A percentile compares a stretch with the other conserved stretches of the same genome.
phyloP scores from a whole-genome alignment of 2,329 filamentous ascomycete species.

The Saccharata proteae region DNA sequence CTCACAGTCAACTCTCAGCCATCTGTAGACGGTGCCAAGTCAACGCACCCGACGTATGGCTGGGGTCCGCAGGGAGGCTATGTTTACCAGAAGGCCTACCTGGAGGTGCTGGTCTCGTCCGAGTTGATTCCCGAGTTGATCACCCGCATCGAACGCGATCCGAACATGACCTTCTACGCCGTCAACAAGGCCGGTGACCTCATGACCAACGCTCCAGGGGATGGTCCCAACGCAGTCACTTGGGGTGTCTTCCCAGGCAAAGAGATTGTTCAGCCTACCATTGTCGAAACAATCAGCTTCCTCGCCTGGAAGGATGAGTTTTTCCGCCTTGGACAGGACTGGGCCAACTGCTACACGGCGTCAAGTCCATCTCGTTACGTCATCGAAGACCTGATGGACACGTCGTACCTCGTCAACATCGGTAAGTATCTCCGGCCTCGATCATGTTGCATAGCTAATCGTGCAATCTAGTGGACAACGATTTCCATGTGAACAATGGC shows the following conservation, averaged over 20 bases:
- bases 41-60: slow-evolving; percentile 72
- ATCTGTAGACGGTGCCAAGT: slow-evolving; percentile 82
- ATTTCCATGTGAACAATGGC: slow-evolving; percentile 74
- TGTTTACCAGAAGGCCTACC: slow-evolving; percentile 96
- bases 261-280: slow-evolving; percentile 99
- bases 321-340: slow-evolving; percentile 81
- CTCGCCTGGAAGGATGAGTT: slow-evolving; percentile 98
- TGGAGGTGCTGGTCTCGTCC: slow-evolving; percentile 80
- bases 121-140: slow-evolving; percentile 67
- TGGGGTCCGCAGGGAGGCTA: slow-evolving; percentile 95
- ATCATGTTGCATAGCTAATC: slow-evolving; percentile 10
- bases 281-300: slow-evolving; percentile 95
- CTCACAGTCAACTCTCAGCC: slow-evolving; percentile 97
- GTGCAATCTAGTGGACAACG: slow-evolving; percentile 71
- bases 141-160: slow-evolving; percentile 61
- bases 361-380: slow-evolving; percentile 65
- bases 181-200: slow-evolving; percentile 75
- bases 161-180: slow-evolving; percentile 86
- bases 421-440: slow-evolving; percentile 43
- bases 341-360: slow-evolving; percentile 80
- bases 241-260: slow-evolving; percentile 99
- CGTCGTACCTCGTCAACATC: slow-evolving; percentile 92
- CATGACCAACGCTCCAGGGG: slow-evolving; percentile 70
- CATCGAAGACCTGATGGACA: slow-evolving; percentile 73
- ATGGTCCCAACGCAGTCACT: slow-evolving; percentile 93